Conservation (phyloP, 306 rosid species). For the Fragaria ananassa region DNA sequence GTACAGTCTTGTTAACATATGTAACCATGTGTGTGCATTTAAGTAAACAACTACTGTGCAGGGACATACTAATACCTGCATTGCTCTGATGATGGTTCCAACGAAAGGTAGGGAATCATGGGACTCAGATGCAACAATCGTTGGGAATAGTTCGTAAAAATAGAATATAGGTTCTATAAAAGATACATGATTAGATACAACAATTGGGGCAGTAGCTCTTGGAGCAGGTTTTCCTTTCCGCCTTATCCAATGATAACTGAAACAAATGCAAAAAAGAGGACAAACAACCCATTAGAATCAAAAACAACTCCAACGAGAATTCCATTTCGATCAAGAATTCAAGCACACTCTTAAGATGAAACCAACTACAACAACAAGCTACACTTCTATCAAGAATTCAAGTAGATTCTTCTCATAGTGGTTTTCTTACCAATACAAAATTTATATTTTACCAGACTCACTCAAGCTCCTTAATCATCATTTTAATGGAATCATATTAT, state of each 20-base stretch:
- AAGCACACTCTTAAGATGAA: neutral
- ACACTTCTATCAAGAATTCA: neutral
- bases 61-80: conserved; percentile 70
- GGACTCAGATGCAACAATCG: conserved; percentile 94
- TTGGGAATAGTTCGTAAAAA: conserved; percentile 85
- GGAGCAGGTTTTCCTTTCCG: conserved; percentile 94
- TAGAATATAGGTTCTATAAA: conserved; percentile 92
- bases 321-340: neutral
- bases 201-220: conserved; percentile 75
- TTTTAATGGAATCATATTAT: too few species aligned
- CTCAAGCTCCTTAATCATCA: too few species aligned
- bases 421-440: too few species aligned
- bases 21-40: neutral
- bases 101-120: conserved; percentile 90
- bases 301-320: neutral
- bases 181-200: conserved; percentile 94
- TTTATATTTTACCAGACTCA: too few species aligned
- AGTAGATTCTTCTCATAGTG: too few species aligned
- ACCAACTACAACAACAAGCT: neutral
- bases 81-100: conserved; percentile 95
- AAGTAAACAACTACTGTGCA: conserved; percentile 11
- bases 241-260: conserved; percentile 95
- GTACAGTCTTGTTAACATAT: neutral
- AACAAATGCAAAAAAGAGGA: conserved; percentile 13
- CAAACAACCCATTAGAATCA: conserved; percentile 9